A percentile compares a stretch with the other conserved stretches of the same genome.
These are phyloP conservation scores for Mastigamoeba balamuthi DNA, from an alignment of 78 protist genomes.

Conservation along the genomic window DNA sequence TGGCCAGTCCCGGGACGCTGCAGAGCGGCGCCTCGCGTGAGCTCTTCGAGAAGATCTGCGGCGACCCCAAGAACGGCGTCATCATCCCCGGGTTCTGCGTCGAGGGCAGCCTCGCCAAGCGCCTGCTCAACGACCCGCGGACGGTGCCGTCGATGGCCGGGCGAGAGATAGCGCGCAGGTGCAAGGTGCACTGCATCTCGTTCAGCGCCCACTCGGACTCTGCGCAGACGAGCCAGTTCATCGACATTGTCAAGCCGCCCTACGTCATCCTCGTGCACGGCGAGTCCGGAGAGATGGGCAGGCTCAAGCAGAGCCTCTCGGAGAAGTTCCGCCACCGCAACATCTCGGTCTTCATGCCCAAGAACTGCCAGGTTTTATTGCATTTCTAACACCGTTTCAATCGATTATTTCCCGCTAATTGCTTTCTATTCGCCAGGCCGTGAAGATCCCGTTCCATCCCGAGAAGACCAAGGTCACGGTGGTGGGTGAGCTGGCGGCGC, in stretches of 20 bases:
- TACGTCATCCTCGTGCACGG: conserved; percentile 88
- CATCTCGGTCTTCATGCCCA: conserved; percentile 31
- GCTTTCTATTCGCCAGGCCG: neutral
- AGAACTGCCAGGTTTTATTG: conserved; percentile 23
- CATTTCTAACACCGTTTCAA: conserved; percentile 12
- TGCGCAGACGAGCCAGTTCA: conserved; percentile 73
- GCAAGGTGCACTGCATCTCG: conserved; percentile 61
- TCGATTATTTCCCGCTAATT: neutral
- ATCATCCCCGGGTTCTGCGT: conserved; percentile 88
- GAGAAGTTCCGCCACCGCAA: conserved; percentile 14
- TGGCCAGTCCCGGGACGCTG: conserved; percentile 88
- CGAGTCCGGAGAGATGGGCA: conserved; percentile 61
- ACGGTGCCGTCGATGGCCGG: conserved; percentile 18
- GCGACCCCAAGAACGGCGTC: conserved; percentile 61
- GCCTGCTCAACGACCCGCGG: conserved; percentile 5
- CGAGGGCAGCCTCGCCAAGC: conserved; percentile 86
- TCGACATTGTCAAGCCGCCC: conserved; percentile 60
- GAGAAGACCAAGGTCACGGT: neutral
- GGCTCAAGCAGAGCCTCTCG: conserved; percentile 30
- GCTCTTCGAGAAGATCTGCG: conserved; percentile 82
- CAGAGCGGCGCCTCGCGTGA: conserved; percentile 80
- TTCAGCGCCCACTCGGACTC: conserved; percentile 91
- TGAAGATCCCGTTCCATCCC: neutral
- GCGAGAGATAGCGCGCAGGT: conserved; percentile 24
- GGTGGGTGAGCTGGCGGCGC: conserved; percentile 12